Evolutionary conservation across 1,284 basidiomycete genomes (phyloP), one percentile per base, ranked within the genome.

Genomic region (Ceratobasidium sp.): DNA sequence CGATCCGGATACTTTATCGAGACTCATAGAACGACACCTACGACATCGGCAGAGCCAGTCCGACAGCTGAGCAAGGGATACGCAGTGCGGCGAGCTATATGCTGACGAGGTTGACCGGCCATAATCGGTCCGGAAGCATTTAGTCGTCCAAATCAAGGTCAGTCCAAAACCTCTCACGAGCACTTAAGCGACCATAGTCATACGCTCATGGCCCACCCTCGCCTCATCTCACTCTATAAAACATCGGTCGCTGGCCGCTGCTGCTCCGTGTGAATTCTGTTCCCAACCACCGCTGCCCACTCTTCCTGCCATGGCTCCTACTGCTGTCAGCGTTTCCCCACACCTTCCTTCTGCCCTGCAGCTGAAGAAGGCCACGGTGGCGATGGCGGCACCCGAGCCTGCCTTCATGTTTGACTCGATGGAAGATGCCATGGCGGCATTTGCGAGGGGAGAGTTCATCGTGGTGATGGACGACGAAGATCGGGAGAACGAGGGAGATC

Each of bases 391-490:
- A 23, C 16, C 33, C 36, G 69, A 71, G 36, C 69, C 69, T 38
- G 58, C 69, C 6, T 71, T 71, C 69, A 71, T 61, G 36, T 88
- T 90, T 77, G 94, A 96, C 78, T 76, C 86, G 0, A 87, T 97
- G 76, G 87, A 92, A 74, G 90, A 91, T 30, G 92, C 95, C 0
- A 80, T 98, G 30, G 87, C 82, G 5, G 92, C 93, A 0, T 94
- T 96, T 79, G 83, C 82, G 18, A 83, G 84, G 8, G 96, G 96
- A 7, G 93, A 97, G 79, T 95, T 98, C 75, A 86, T 98, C 62
- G 90, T 97, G 2, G 95, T 97, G 18, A 95, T 97, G 90, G 95
- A 98, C 80, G 95, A 97, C 81, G 92, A 96, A 81, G 84, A 85
- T 75, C 84, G 96, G 75, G 95, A 98, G 83, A 98, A 97, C 79